Base-by-base conservation (phyloP, 345 rosid genomes). In the Odontarrhena argentea region DNA sequence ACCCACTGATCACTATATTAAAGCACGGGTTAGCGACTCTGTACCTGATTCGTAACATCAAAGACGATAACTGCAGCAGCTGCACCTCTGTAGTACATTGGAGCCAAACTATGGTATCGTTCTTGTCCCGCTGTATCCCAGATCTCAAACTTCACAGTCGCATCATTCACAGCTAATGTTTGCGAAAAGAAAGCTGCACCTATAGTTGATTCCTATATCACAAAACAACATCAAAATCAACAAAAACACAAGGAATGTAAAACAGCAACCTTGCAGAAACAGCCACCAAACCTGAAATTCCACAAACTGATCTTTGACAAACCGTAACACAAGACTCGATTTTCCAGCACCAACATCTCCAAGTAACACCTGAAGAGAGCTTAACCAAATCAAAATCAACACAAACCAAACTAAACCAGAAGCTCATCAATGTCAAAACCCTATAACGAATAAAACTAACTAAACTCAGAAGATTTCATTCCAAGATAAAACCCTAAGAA, bases 101-200 rank as follows among this genome's bases (percentile, higher is more conserved):
- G 99, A 51, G 99, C 99, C 77, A 94, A 80, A 73, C 99, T 94
- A 70, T 91, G 99, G 65, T 94, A 94, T 32, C 96, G 81, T 84
- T 94, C 96, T 67, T 94, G 99, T 32, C 99, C 99, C 0, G 99
- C 99, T 35, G 99, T 94, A 77, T 94, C 99, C 99, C 99, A 94
- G 10, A 94, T 94, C 83, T 94, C 99, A 81, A 94, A 94, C 72
- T 94, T 94, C 1, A 94, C 93, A 15, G 96, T 91, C 0, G 92
- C 93, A 65, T 91, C 97, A 69, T 88, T 88, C 36, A 86, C 97
- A n/a, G 93, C 93, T 80, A 94, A 56, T 24, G 97, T 87, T 77
- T 94, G 99, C 25, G 97, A 88, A 78, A 94, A 94, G 64, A 94
- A 91, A 12, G 96, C 99, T 41, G 99, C 99, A 28, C 99, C 96